Evolutionary conservation across 2,329 filamentous ascomycete species (phyloP).

Genomic region (Penicillium sp.): DNA sequence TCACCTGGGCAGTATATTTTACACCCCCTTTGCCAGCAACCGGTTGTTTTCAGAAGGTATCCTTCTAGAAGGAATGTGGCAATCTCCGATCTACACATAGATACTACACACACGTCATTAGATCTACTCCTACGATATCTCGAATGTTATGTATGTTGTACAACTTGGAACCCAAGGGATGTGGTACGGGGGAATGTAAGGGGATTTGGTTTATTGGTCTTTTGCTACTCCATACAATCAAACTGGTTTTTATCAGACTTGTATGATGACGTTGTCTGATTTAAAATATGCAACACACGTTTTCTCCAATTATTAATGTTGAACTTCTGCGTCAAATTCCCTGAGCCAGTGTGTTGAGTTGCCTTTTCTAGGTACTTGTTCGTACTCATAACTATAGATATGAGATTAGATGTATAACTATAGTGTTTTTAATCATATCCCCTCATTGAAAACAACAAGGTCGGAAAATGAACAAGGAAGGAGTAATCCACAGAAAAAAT

Average conservation of each 20-base stretch:
- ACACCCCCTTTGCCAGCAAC: background rate
- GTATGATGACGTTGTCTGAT: background rate
- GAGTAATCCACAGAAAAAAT: too few relatives aligned
- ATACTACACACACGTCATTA: background rate
- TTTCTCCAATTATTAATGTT: background rate
- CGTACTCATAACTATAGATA: too few relatives aligned
- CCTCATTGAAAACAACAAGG: too few relatives aligned
- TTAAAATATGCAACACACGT: background rate
- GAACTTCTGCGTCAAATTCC: too few relatives aligned
- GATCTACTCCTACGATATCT: background rate
- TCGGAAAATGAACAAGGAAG: too few relatives aligned
- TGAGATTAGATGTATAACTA: too few relatives aligned
- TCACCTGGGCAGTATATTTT: background rate
- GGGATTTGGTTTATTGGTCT: background rate
- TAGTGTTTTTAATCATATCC: too few relatives aligned
- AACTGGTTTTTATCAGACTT: background rate
- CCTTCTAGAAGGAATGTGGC: constrained; percentile 5
- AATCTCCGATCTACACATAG: background rate
- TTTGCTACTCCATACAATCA: background rate
- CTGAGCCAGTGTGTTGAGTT: too few relatives aligned
- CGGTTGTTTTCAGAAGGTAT: background rate
- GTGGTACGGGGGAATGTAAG: background rate
- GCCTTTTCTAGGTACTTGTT: too few relatives aligned
- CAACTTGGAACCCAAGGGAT: background rate
- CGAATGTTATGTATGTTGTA: background rate